phyloP scores from a whole-genome alignment of 768 basidiomycete species.

The Rhizopogon vesiculosus region DNA sequence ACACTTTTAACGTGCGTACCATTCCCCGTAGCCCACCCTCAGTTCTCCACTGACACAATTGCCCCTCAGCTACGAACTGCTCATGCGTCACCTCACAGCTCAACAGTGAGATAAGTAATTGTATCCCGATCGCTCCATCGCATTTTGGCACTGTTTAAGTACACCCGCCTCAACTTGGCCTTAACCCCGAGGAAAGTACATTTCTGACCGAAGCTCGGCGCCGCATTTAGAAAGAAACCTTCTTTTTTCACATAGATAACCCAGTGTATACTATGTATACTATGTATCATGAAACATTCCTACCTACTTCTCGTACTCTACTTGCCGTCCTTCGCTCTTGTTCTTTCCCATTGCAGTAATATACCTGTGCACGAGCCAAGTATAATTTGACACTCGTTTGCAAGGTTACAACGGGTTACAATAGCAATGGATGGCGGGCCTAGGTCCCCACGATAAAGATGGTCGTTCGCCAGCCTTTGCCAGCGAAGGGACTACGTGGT shows the following conservation, averaged over 20 bases:
- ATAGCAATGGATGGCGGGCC: background rate
- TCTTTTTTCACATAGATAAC: constrained; percentile 1
- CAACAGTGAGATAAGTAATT: background rate
- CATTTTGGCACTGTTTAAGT: background rate
- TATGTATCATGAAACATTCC: background rate
- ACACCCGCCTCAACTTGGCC: constrained; percentile 4
- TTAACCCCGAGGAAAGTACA: background rate
- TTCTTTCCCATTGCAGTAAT: background rate
- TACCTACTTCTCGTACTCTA: background rate
- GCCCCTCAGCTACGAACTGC: constrained; percentile 22
- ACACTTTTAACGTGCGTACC: constrained; percentile 62
- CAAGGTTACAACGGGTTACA: too few relatives aligned
- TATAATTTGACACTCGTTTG: background rate
- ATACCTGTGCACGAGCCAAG: background rate
- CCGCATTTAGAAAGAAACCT: constrained; percentile 13
- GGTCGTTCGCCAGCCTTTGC: background rate
- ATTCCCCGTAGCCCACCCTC: background rate
- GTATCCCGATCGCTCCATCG: background rate
- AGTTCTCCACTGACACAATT: background rate
- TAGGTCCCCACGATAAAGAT: background rate
- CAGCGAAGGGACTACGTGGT: background rate
- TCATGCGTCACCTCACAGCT: constrained; percentile 28
- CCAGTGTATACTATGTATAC: constrained; percentile 11
- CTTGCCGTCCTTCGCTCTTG: background rate
- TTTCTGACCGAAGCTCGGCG: background rate